Evolutionary conservation across 2,329 filamentous ascomycete species (phyloP).

Genomic region (Microascus cirrosus): DNA sequence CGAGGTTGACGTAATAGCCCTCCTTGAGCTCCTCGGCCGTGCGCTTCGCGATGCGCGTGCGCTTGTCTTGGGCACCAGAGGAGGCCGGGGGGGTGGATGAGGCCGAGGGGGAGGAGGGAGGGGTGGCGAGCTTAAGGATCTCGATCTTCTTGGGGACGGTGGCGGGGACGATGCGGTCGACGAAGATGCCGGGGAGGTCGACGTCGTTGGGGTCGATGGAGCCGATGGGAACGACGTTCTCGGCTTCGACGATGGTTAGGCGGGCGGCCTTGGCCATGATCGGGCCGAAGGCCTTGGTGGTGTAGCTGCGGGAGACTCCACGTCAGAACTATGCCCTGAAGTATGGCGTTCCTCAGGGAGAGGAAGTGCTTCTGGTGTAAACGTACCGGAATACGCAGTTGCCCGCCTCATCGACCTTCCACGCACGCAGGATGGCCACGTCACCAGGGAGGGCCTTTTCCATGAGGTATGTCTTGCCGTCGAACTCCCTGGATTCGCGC

Average conservation of each 20-base stretch:
- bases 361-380: constrained; percentile 17
- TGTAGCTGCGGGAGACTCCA: constrained; percentile 31
- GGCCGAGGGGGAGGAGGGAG: constrained; percentile 35
- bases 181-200: constrained; percentile 71
- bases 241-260: constrained; percentile 72
- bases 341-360: too few relatives aligned
- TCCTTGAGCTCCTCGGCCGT: constrained; percentile 74
- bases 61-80: constrained; percentile 37
- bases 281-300: constrained; percentile 63
- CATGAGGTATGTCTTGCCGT: constrained; percentile 64
- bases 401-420: constrained; percentile 64
- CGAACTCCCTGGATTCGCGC: constrained; percentile 62
- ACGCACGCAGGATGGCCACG: constrained; percentile 65
- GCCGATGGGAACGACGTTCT: constrained; percentile 68
- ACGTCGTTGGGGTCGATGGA: constrained; percentile 63
- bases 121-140: constrained; percentile 36
- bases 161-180: constrained; percentile 69
- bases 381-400: constrained; percentile 64
- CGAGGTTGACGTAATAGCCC: constrained; percentile 71
- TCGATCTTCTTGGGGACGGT: constrained; percentile 64
- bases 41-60: constrained; percentile 63
- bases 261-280: constrained; percentile 75
- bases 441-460: constrained; percentile 67
- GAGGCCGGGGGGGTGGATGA: constrained; percentile 25
- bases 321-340: neutral